Conservation (phyloP, 2,329 filamentous ascomycete species). For the Mariannaea sp. region DNA sequence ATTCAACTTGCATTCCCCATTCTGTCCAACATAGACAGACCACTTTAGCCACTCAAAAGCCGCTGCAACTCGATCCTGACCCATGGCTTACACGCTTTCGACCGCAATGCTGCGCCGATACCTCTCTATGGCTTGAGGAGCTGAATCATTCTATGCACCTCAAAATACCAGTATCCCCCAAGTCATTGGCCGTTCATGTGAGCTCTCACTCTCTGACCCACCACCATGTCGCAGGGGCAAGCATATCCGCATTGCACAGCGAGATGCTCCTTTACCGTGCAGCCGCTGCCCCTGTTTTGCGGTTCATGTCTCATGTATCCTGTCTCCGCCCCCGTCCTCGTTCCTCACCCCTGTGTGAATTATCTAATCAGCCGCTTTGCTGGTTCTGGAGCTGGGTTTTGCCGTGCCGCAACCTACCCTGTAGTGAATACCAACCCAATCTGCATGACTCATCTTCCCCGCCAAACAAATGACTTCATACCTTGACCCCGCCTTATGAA, state of each 20-base stretch:
- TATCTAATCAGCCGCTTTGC: constrained; percentile 1
- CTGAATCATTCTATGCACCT: neutral
- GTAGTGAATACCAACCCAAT: too few species aligned
- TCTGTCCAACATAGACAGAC: neutral
- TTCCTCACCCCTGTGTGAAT: neutral
- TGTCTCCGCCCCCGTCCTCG: neutral
- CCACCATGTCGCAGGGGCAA: neutral
- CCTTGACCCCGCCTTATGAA: too few species aligned
- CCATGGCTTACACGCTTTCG: neutral
- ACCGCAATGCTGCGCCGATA: neutral
- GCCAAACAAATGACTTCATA: too few species aligned
- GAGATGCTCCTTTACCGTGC: constrained; percentile 15
- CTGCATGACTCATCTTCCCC: too few species aligned
- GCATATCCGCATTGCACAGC: constrained; percentile 8
- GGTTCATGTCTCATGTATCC: constrained; percentile 13
- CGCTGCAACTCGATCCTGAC: neutral
- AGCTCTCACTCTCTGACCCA: constrained; percentile 1
- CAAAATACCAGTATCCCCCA: too few species aligned
- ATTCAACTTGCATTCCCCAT: constrained; percentile 9
- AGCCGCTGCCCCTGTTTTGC: constrained; percentile 6
- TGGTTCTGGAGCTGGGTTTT: too few species aligned
- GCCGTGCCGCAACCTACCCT: too few species aligned
- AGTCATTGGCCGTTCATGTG: constrained; percentile 1
- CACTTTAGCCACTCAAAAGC: neutral
- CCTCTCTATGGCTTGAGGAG: neutral